Conservation (phyloP, 331 rosid genomes). For the Quercus phellos region DNA sequence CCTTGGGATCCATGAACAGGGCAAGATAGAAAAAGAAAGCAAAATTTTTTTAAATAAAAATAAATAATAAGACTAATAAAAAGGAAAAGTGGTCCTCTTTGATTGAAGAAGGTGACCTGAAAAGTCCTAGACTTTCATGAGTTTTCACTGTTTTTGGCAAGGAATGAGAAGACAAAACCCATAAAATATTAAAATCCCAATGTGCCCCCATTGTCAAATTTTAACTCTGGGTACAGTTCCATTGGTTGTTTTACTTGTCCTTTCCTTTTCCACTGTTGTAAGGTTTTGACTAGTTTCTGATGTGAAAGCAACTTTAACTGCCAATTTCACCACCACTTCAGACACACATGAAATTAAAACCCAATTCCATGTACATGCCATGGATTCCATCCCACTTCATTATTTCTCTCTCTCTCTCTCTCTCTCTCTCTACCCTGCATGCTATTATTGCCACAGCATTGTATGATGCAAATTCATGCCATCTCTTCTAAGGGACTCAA, state of each 20-base stretch:
- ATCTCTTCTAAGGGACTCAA: slow-evolving; percentile 40
- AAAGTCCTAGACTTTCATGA: slow-evolving; percentile 73
- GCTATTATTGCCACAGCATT: slow-evolving; percentile 28
- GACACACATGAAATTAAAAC: not conserved
- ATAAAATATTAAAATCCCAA: slow-evolving; percentile 43
- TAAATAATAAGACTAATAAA: not conserved
- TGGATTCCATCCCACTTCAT: not conserved
- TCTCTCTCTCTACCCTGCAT: slow-evolving; percentile 16
- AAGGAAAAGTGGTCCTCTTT: slow-evolving; percentile 44
- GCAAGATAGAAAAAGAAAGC: not conserved
- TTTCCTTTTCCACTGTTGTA: slow-evolving; percentile 35
- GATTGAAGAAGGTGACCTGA: slow-evolving; percentile 68
- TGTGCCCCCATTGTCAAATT: slow-evolving; percentile 31
- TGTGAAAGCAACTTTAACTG: slow-evolving; percentile 47
- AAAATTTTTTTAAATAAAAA: not conserved
- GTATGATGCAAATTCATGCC: slow-evolving; percentile 7
- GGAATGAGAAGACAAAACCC: slow-evolving; percentile 34
- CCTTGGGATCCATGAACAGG: slow-evolving; percentile 87
- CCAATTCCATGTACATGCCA: not conserved
- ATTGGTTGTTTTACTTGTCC: slow-evolving; percentile 2
- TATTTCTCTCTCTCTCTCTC: not conserved
- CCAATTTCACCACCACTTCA: slow-evolving; percentile 28
- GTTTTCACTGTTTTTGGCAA: slow-evolving; percentile 78
- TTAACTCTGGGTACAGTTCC: slow-evolving; percentile 8
- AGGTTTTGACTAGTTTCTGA: slow-evolving; percentile 45